Conservation (phyloP, 305 asterid genomes). For the Fraxinus albicans region DNA sequence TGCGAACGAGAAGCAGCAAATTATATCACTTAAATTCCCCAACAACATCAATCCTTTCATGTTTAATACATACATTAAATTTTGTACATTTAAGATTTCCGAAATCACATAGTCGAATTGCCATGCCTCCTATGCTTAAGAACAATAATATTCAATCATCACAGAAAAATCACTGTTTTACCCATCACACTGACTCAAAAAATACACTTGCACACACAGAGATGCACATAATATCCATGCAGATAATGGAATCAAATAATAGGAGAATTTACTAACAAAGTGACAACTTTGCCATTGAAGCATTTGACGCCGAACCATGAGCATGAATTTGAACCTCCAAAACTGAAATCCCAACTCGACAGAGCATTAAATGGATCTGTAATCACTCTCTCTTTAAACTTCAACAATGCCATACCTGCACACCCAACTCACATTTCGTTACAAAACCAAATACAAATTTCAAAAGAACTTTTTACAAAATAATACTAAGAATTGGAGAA, state of each 20-base stretch:
- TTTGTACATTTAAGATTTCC: neutral
- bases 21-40: neutral
- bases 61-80: neutral
- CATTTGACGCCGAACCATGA: slow-evolving; percentile 42
- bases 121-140: neutral
- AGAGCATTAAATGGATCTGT: slow-evolving; percentile 1
- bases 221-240: neutral
- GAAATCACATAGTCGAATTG: neutral
- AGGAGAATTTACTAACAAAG: slow-evolving; percentile 26
- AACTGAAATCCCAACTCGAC: neutral
- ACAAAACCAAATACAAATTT: neutral
- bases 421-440: neutral
- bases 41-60: neutral
- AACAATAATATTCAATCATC: neutral
- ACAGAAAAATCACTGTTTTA: neutral
- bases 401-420: neutral
- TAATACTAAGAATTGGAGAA: neutral
- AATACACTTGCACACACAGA: neutral
- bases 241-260: neutral
- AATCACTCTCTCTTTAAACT: slow-evolving; percentile 2
- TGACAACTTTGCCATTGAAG: slow-evolving; percentile 27
- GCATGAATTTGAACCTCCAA: slow-evolving; percentile 18
- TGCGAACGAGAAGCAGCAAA: neutral
- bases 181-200: neutral
- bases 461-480: neutral